phyloP scores from a whole-genome alignment of 2,329 filamentous ascomycete genomes.

The Trichophyton simii region DNA sequence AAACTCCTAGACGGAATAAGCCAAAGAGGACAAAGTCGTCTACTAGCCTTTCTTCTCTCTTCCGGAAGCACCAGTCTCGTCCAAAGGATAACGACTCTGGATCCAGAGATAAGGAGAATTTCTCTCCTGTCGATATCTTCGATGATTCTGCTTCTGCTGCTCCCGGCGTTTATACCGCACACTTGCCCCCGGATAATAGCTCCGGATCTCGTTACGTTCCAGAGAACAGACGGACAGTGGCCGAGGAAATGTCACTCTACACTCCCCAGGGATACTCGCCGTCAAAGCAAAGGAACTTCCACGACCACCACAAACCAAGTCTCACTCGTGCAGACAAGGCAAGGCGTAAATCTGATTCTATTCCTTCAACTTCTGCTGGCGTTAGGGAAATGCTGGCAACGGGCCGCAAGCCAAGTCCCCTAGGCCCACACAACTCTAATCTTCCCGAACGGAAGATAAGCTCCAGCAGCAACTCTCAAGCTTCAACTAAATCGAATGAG shows the following conservation, averaged over 20 bases:
- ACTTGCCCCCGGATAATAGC: slow-evolving; percentile 16
- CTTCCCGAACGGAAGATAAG: slow-evolving; percentile 9
- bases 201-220: slow-evolving; percentile 32
- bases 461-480: slow-evolving; percentile 12
- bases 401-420: slow-evolving; percentile 10
- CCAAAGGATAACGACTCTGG: slow-evolving; percentile 46
- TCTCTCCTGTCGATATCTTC: slow-evolving; percentile 42
- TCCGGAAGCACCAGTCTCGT: slow-evolving; percentile 61
- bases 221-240: slow-evolving; percentile 33
- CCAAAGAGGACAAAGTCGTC: slow-evolving; percentile 68
- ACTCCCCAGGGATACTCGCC: slow-evolving; percentile 49
- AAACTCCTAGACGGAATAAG: slow-evolving; percentile 26
- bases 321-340: slow-evolving; percentile 31
- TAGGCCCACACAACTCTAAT: slow-evolving; percentile 4
- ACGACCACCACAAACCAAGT: slow-evolving; percentile 38
- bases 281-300: slow-evolving; percentile 50
- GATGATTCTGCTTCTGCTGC: slow-evolving; percentile 6
- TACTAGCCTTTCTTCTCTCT: slow-evolving; percentile 64
- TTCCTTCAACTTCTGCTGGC: slow-evolving; percentile 32
- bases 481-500: slow-evolving; percentile 1
- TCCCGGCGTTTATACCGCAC: not conserved
- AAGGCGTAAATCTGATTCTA: slow-evolving; percentile 41
- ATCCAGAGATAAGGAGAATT: slow-evolving; percentile 62
- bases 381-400: slow-evolving; percentile 24
- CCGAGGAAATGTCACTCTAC: slow-evolving; percentile 47